A percentile compares a stretch with the other conserved stretches of the same genome.
phyloP scores from a whole-genome alignment of 2,329 filamentous ascomycete species.

The Trichoderma aggressivum region DNA sequence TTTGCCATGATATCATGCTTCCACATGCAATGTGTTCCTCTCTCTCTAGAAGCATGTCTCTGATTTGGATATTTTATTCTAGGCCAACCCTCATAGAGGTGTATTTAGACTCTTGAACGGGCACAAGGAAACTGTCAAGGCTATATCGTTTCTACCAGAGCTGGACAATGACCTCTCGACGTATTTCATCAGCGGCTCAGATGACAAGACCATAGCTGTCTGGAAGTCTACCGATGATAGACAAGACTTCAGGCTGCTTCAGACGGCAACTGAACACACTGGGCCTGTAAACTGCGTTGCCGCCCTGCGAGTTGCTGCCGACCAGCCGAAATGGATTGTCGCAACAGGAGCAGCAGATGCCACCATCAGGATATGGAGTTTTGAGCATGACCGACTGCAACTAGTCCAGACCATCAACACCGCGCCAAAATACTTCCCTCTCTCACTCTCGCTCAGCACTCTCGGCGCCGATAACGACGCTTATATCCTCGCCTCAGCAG shows the following conservation, averaged over 20 bases:
- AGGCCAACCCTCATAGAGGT: constrained; percentile 48
- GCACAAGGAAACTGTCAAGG: constrained; percentile 78
- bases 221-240: constrained; percentile 52
- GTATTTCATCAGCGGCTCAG: constrained; percentile 73
- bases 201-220: constrained; percentile 72
- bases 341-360: constrained; percentile 81
- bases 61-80: neutral
- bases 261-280: constrained; percentile 62
- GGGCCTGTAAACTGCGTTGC: constrained; percentile 70
- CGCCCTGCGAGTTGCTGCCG: constrained; percentile 33
- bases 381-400: constrained; percentile 48
- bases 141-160: constrained; percentile 69
- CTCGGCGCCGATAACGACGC: constrained; percentile 52
- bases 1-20: neutral
- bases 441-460: constrained; percentile 66
- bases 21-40: neutral
- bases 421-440: constrained; percentile 75
- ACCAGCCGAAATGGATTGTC: constrained; percentile 47
- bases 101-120: constrained; percentile 66
- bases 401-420: constrained; percentile 69
- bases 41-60: neutral
- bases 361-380: constrained; percentile 65
- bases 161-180: constrained; percentile 43
- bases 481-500: constrained; percentile 75
- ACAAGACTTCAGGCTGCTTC: constrained; percentile 40